Base-by-base conservation (phyloP, 306 rosid genomes). In the Cucurbita maxima region DNA sequence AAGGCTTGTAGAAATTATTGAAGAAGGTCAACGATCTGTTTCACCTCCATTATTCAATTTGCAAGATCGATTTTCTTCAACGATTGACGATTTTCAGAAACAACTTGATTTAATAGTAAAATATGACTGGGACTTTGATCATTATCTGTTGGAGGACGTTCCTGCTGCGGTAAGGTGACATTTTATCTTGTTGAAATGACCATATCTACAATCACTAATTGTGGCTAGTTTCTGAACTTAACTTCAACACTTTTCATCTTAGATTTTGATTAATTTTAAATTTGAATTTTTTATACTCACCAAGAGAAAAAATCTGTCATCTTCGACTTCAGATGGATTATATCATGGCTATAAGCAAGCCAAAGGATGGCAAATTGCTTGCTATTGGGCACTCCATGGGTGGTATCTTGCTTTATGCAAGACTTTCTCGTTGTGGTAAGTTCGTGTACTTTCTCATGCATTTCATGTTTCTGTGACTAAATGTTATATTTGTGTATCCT, bases 381-480 rank as follows among this genome's bases (percentile, higher is more conserved):
- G 99, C 97, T 57, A 85, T 91, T 83, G 99, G 99, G 75, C 99
- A 94, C 87, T 94, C 99, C 72, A 94, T 94, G 96, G 99, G 99
- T 58, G 99, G 99, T 59, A 94, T 94, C 82, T 83, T 94, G 87
- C 95, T 94, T 72, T 94, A 91, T 71, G 88, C 96, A 18, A 82
- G 81, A 89, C 86, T 94, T 76, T 88, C 99, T 83, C 88, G 87
- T 54, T 87, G 74, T 72, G 96, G 99, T 94, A 76, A 81, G 91
- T 44, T 80, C 72, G n/a, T 16, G 76, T 77, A 60, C 70, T 75
- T 71, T 41, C 15, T 40, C 41, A 22, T 75, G 75, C 75, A 36
- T 64, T 72, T 58, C 14, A 20, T 22, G 63, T 58, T 78, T 36
- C 67, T 68, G 14, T 14, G 73, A 22, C 58, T 22, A 22, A 69